phyloP scores from a whole-genome alignment of 768 basidiomycete species.

The Mycena leptocephala region DNA sequence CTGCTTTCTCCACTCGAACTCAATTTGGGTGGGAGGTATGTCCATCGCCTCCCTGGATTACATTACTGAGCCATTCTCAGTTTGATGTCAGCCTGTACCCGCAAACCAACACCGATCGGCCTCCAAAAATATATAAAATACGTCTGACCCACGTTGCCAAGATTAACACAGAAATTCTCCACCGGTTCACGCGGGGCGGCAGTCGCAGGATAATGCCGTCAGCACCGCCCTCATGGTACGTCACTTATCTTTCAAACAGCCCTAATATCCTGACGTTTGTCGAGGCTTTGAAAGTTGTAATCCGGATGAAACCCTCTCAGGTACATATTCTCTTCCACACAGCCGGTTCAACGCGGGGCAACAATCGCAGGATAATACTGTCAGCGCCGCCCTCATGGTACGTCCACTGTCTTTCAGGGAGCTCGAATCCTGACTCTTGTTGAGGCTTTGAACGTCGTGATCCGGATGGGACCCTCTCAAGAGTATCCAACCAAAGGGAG shows the following conservation, averaged over 20 bases:
- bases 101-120: constrained; percentile 36
- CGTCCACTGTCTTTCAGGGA: constrained; percentile 29
- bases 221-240: constrained; percentile 78
- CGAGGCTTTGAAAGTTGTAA: no score
- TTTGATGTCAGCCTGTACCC: constrained; percentile 40
- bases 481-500: constrained; percentile 83
- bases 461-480: no score
- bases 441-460: constrained; percentile 80
- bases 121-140: constrained; percentile 25
- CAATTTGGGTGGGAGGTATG: constrained; percentile 38
- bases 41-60: background rate
- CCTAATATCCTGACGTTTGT: background rate
- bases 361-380: constrained; percentile 77
- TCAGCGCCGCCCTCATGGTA: constrained; percentile 79
- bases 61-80: constrained; percentile 23
- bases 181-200: constrained; percentile 60
- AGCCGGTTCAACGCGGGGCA: no score
- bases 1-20: constrained; percentile 65
- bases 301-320: constrained; percentile 79
- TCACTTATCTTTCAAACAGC: background rate
- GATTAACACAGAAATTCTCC: constrained; percentile 42
- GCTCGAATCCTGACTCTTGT: no score
- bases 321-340: no score
- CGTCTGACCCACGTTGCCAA: constrained; percentile 12
- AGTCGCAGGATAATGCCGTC: constrained; percentile 76